Evolutionary conservation across 352 stramenopile genomes (phyloP).

Genomic region (Phytophthora vignae): DNA sequence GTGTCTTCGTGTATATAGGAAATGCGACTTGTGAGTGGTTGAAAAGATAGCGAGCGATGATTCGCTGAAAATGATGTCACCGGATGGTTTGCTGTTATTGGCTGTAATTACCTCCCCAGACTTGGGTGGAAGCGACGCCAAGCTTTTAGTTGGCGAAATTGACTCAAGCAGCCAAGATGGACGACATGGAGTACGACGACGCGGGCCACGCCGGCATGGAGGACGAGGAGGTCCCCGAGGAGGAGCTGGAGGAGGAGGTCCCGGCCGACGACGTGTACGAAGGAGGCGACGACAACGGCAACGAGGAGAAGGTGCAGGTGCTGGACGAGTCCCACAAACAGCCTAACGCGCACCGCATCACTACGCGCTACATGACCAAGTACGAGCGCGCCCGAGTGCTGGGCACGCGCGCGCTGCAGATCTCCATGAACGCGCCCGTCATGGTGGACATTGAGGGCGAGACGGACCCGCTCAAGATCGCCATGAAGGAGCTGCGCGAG

Average conservation of each 20-base stretch:
- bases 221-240: conserved; percentile 84
- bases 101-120: conserved; percentile 13
- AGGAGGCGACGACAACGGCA: conserved; percentile 54
- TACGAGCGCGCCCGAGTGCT: conserved; percentile 99
- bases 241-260: conserved; percentile 76
- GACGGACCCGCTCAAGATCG: conserved; percentile 99
- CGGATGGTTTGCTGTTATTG: conserved; percentile 17
- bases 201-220: conserved; percentile 81
- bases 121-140: conserved; percentile 35
- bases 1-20: neutral
- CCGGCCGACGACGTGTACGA: conserved; percentile 79
- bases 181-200: conserved; percentile 90
- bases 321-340: conserved; percentile 89
- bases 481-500: conserved; percentile 99
- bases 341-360: conserved; percentile 93
- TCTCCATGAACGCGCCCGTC: conserved; percentile 98
- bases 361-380: conserved; percentile 99
- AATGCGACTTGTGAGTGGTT: conserved; percentile 11
- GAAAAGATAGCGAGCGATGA: conserved; percentile 5
- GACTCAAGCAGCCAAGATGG: conserved; percentile 50
- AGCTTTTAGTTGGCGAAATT: conserved; percentile 2
- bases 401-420: conserved; percentile 98
- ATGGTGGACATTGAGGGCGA: conserved; percentile 98
- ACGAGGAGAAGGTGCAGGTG: conserved; percentile 79
- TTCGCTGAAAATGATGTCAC: conserved; percentile 19